Evolutionary conservation across 2,329 filamentous ascomycete genomes (phyloP).

Genomic region (Lecanicillium sp.): DNA sequence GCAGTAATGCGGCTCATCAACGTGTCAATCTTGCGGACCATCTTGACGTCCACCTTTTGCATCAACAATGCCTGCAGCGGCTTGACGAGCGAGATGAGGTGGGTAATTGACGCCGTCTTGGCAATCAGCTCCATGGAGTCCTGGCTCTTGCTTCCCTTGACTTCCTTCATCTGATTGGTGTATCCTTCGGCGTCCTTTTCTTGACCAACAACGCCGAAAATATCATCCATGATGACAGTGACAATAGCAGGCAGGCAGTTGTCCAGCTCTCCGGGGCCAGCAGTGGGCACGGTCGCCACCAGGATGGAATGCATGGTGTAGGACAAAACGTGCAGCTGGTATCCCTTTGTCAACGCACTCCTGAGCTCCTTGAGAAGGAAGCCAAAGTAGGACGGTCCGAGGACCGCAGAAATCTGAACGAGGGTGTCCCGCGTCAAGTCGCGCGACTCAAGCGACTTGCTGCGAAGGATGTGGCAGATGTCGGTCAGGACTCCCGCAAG

Average conservation of each 20-base stretch:
- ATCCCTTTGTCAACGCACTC: constrained; percentile 74
- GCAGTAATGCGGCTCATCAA: constrained; percentile 75
- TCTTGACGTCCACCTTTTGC: constrained; percentile 76
- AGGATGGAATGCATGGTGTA: constrained; percentile 92
- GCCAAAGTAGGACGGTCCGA: constrained; percentile 77
- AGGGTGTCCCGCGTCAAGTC: constrained; percentile 88
- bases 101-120: constrained; percentile 67
- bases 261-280: constrained; percentile 77
- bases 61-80: constrained; percentile 73
- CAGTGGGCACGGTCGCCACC: constrained; percentile 63
- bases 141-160: constrained; percentile 96
- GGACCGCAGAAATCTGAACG: constrained; percentile 69
- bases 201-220: constrained; percentile 84
- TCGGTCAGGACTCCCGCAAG: constrained; percentile 83
- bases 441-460: constrained; percentile 78
- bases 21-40: constrained; percentile 85
- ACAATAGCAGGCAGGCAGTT: constrained; percentile 77
- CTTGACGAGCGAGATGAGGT: constrained; percentile 66
- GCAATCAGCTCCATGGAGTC: constrained; percentile 94
- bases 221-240: constrained; percentile 90
- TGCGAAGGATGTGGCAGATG: constrained; percentile 86
- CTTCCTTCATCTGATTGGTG: constrained; percentile 89
- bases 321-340: constrained; percentile 89
- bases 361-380: constrained; percentile 91
- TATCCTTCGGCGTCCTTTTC: constrained; percentile 98